Evolutionary conservation across 2,329 filamentous ascomycete genomes (phyloP).

Genomic region (Phialocephala subalpina): DNA sequence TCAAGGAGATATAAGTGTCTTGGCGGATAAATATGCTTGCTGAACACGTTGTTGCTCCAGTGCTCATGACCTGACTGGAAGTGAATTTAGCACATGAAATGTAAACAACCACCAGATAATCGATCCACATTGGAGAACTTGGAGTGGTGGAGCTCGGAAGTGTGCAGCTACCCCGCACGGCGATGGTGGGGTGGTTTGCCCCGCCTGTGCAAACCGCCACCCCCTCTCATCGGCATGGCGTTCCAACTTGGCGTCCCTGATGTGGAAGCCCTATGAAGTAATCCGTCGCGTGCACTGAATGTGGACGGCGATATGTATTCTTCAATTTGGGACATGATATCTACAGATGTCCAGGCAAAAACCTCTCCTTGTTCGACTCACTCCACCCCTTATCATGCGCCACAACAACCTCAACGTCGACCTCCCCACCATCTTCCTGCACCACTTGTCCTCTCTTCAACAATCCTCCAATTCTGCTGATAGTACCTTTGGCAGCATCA

Average conservation of each 20-base stretch:
- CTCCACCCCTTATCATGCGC: constrained; percentile 60
- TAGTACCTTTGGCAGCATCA: constrained; percentile 51
- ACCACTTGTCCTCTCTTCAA: constrained; percentile 37
- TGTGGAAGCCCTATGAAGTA: background rate
- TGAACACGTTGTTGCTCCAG: background rate
- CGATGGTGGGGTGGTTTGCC: background rate
- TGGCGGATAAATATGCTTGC: background rate
- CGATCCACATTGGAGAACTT: constrained; percentile 1
- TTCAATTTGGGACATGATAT: background rate
- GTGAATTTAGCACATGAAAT: background rate
- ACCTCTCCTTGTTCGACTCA: constrained; percentile 47
- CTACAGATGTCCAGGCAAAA: constrained; percentile 34
- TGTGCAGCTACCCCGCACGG: background rate
- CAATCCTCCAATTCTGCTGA: constrained; percentile 50
- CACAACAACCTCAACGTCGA: constrained; percentile 56
- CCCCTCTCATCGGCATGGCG: background rate
- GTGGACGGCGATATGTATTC: background rate
- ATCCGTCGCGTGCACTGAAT: background rate
- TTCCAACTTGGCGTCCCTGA: constrained; percentile 1
- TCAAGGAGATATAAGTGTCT: background rate
- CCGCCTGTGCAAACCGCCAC: background rate
- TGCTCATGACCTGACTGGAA: background rate
- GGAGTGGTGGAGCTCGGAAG: background rate
- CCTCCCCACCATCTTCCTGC: background rate
- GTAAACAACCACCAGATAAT: background rate